These are phyloP conservation scores for Microbotryum scabiosae DNA, from an alignment of 1,284 basidiomycete species.

Conservation along the genomic window DNA sequence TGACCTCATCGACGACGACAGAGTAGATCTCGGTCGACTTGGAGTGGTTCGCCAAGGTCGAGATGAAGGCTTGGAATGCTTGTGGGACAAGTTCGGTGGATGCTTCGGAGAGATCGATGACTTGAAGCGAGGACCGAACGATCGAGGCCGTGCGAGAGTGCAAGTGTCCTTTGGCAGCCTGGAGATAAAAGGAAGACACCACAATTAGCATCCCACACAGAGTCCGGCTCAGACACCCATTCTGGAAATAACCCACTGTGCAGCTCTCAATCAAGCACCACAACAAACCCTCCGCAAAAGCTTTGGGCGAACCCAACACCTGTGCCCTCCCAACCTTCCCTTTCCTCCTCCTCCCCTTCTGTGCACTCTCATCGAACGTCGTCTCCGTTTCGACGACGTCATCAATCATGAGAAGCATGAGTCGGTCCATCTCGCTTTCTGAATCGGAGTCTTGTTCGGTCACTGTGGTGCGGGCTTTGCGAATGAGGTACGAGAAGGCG, in stretches of 20 bases:
- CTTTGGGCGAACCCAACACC: slow-evolving; percentile 27
- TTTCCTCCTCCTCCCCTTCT: slow-evolving; percentile 18
- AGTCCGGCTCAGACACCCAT: accelerated
- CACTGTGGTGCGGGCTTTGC: slow-evolving; percentile 18
- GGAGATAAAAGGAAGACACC: not conserved
- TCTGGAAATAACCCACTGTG: slow-evolving; percentile 4
- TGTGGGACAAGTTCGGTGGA: slow-evolving; percentile 4
- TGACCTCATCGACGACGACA: slow-evolving; percentile 14
- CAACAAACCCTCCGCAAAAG: slow-evolving; percentile 28
- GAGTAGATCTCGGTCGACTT: not conserved
- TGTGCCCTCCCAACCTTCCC: slow-evolving; percentile 26
- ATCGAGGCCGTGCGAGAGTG: slow-evolving; percentile 30
- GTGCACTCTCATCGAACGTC: slow-evolving; percentile 11
- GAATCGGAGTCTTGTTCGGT: not conserved
- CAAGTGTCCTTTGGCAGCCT: slow-evolving; percentile 30
- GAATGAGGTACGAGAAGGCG: slow-evolving; percentile 33
- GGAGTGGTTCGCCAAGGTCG: not conserved
- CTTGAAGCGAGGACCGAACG: slow-evolving; percentile 17
- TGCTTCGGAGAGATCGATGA: slow-evolving; percentile 10
- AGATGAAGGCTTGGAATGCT: slow-evolving; percentile 10
- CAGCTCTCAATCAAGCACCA: slow-evolving; percentile 31
- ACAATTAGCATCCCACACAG: not conserved
- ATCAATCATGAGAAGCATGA: slow-evolving; percentile 16
- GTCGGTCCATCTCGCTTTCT: slow-evolving; percentile 9
- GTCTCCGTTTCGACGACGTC: slow-evolving; percentile 15